A percentile compares a stretch with the other conserved stretches of the same genome.
Evolutionary conservation across 1,139 yeast genomes (phyloP).

Genomic region (Nakaseomyces uthaithaninus): DNA sequence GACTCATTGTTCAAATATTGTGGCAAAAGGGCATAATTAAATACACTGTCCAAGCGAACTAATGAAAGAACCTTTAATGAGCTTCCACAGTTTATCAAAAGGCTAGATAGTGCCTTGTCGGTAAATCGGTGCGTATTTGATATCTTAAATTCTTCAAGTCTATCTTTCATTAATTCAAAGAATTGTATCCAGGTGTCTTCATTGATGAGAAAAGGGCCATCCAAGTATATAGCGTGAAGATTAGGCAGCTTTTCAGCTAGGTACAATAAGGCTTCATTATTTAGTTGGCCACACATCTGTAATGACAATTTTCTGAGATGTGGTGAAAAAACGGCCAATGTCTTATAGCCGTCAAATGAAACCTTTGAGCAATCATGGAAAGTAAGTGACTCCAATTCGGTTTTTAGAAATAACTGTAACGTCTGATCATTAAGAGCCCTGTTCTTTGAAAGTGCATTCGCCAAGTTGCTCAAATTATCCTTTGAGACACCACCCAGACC

Average conservation of each 20-base stretch:
- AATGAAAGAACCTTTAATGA: conserved; percentile 45
- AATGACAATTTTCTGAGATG: conserved; percentile 55
- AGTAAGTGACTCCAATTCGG: conserved; percentile 48
- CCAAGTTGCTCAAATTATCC: conserved; percentile 56
- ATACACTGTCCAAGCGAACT: conserved; percentile 65
- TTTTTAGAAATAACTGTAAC: conserved; percentile 59
- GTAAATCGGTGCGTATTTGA: conserved; percentile 79
- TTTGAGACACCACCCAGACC: conserved; percentile 30
- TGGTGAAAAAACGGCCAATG: conserved; percentile 77
- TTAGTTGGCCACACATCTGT: conserved; percentile 89
- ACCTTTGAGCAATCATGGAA: conserved; percentile 92
- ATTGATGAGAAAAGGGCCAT: conserved; percentile 83
- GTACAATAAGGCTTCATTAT: conserved; percentile 63
- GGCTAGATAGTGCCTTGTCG: conserved; percentile 52
- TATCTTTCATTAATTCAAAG: conserved; percentile 44
- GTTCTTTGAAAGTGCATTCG: conserved; percentile 71
- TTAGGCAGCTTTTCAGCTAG: conserved; percentile 49
- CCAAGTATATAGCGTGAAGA: conserved; percentile 49
- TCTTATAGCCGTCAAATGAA: conserved; percentile 53
- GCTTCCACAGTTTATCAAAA: conserved; percentile 57
- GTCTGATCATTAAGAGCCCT: conserved; percentile 69
- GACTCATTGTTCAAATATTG: conserved; percentile 42
- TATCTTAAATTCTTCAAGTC: conserved; percentile 50
- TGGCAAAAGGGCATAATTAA: conserved; percentile 54
- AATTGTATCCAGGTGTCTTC: conserved; percentile 68